Conservation (phyloP, 1,139 yeast genomes). For the Hemisphaericaspora subhashii region DNA sequence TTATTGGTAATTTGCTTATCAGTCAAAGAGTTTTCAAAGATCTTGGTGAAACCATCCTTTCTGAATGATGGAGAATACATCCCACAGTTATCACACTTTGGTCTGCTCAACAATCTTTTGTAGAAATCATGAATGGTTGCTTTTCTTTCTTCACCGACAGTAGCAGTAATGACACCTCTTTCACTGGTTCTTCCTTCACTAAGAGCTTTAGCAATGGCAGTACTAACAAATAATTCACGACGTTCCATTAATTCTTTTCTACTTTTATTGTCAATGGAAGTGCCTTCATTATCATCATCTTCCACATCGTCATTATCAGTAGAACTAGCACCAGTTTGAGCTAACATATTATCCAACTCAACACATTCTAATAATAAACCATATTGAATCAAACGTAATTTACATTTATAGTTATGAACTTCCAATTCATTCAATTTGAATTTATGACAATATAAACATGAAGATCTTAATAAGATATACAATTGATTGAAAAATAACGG, state of each 20-base stretch:
- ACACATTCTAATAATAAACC: conserved; percentile 81
- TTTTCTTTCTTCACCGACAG: conserved; percentile 87
- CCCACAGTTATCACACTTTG: conserved; percentile 93
- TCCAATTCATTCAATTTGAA: conserved; percentile 71
- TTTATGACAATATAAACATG: conserved; percentile 89
- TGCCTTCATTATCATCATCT: conserved; percentile 22
- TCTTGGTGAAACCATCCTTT: conserved; percentile 91
- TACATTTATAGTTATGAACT: conserved; percentile 75
- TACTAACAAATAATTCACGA: conserved; percentile 71
- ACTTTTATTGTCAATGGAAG: conserved; percentile 34
- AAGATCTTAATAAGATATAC: conserved; percentile 76
- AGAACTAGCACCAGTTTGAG: conserved; percentile 33
- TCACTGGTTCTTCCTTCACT: conserved; percentile 71
- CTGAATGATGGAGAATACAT: conserved; percentile 93
- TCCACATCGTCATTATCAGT: conserved; percentile 37
- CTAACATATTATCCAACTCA: conserved; percentile 64
- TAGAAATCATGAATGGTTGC: conserved; percentile 72
- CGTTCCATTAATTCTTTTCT: conserved; percentile 51
- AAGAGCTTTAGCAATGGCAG: conserved; percentile 71
- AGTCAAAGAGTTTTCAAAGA: conserved; percentile 81
- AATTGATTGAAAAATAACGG: conserved; percentile 92
- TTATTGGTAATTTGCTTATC: conserved; percentile 82
- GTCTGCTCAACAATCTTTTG: conserved; percentile 67
- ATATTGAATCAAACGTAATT: conserved; percentile 78
- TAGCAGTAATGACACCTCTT: conserved; percentile 74